Percentiles rank a stretch among this genome's conserved stretches.
These are phyloP conservation scores for Nothomitra cinnamomea DNA, from an alignment of 2,329 filamentous ascomycete genomes.

Conservation along the genomic window DNA sequence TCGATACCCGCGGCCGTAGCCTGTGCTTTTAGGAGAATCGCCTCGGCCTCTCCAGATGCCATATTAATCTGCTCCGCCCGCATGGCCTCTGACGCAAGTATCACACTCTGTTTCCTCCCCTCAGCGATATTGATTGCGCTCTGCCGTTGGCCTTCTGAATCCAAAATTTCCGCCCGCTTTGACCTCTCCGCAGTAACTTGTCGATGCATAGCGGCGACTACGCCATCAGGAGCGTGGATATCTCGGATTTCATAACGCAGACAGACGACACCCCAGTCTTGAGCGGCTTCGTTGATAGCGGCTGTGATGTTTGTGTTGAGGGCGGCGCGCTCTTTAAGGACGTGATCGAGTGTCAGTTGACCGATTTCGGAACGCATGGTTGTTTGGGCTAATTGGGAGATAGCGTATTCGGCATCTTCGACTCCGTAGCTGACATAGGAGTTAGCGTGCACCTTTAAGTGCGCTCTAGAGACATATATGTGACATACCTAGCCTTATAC, in stretches of 20 bases:
- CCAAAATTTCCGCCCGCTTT: constrained; percentile 93
- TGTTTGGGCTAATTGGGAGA: constrained; percentile 92
- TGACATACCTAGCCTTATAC: constrained; percentile 75
- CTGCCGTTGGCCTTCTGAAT: constrained; percentile 92
- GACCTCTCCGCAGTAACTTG: constrained; percentile 94
- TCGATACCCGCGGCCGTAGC: constrained; percentile 84
- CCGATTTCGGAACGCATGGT: constrained; percentile 99
- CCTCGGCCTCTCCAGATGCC: constrained; percentile 83
- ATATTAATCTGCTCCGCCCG: constrained; percentile 84
- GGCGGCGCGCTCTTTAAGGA: constrained; percentile 88
- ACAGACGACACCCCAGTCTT: constrained; percentile 93
- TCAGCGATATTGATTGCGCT: constrained; percentile 98
- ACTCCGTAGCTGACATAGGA: constrained; percentile 96
- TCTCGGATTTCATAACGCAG: constrained; percentile 95
- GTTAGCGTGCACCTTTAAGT: no score
- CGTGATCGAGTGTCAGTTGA: constrained; percentile 88
- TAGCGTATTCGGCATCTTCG: constrained; percentile 96
- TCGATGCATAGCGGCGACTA: constrained; percentile 95
- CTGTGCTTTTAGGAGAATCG: constrained; percentile 68
- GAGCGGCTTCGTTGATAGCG: constrained; percentile 93
- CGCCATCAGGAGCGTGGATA: constrained; percentile 85
- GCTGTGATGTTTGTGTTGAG: constrained; percentile 98
- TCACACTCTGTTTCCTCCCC: constrained; percentile 91
- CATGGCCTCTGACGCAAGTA: constrained; percentile 84
- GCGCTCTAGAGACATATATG: no score